Evolutionary conservation across 2,329 filamentous ascomycete species (phyloP), one percentile per base, ranked within the genome.

Genomic region (Curvularia eragrostidis): DNA sequence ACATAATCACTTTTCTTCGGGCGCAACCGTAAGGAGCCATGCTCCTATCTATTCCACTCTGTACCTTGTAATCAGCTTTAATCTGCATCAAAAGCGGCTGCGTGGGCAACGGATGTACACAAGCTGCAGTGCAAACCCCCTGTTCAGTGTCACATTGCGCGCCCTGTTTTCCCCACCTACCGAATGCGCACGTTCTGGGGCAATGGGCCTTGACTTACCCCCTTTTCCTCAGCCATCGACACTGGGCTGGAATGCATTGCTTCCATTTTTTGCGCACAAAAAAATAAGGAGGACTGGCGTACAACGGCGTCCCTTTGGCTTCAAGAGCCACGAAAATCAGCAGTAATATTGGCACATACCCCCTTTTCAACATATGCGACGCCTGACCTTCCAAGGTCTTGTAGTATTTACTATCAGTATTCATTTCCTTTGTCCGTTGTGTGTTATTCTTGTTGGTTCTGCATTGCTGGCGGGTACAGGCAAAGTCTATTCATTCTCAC

Each of bases 41-140:
- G 15, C 51, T 60, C 48, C 49, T 38, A 58, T 43, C 47, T 26
- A 30, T 46, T 61, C 49, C 34, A 50, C 36, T 53, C 65, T 74
- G 71, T 76, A 73, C 70, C 69, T 76, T 74, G 71, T 76, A 76
- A 76, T 75, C 67, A 69, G 64, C 64, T 71, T 71, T 75, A 75
- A 76, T 76, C 68, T 73, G 72, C 72, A 72, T 72, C 63, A 62
- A 63, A 65, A 64, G 59, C 59, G 61, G 63, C 48, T 47, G 43
- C 52, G 48, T 50, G 50, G 41, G 55, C 28, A 52, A 42, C 52
- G 56, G 48, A 21, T 50, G 32, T 47, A 38, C 56, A 48, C 56
- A 48, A 42, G 18, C 23, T 19, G 41, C 18, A 32, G 56, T 48
- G 26, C 21, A 46, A 48, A 39, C 41, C 43, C n/a, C 42, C 21